These are phyloP conservation scores for Fusarium setosum DNA, from an alignment of 2,329 filamentous ascomycete genomes.

Conservation along the genomic window DNA sequence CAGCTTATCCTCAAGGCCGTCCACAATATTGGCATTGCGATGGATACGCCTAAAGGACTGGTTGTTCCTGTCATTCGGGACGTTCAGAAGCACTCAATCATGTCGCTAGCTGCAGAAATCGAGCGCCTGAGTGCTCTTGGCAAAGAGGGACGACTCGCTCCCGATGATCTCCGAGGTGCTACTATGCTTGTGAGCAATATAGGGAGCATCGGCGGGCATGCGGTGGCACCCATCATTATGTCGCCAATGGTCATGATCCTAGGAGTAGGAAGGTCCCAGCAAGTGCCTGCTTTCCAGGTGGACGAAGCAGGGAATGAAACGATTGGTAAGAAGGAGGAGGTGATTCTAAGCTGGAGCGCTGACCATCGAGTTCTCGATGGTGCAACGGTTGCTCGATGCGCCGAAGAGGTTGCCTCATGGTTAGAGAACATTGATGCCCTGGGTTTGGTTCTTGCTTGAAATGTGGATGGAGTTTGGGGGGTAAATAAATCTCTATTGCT, in stretches of 20 bases:
- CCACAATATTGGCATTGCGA: constrained; percentile 19
- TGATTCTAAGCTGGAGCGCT: not conserved
- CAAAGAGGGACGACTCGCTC: not conserved
- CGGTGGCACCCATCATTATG: not conserved
- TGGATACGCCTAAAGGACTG: constrained; percentile 16
- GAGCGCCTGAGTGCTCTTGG: not conserved
- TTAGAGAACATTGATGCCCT: not conserved
- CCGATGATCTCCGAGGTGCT: not conserved
- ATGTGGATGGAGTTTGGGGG: too few species aligned
- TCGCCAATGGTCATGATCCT: not conserved
- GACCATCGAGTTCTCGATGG: constrained; percentile 2
- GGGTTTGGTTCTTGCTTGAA: not conserved
- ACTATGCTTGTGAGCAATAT: constrained; percentile 9
- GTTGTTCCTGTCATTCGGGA: constrained; percentile 15
- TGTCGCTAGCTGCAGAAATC: constrained; percentile 4
- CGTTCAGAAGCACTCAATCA: constrained; percentile 10
- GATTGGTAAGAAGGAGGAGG: not conserved
- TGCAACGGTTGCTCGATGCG: constrained; percentile 11
- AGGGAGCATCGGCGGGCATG: constrained; percentile 4
- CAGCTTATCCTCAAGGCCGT: not conserved
- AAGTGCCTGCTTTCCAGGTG: not conserved
- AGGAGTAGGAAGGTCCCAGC: not conserved
- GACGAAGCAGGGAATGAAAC: not conserved
- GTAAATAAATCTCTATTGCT: too few species aligned
- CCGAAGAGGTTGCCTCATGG: constrained; percentile 5